Evolutionary conservation across 768 basidiomycete species (phyloP).

Genomic region (Suillus subluteus): DNA sequence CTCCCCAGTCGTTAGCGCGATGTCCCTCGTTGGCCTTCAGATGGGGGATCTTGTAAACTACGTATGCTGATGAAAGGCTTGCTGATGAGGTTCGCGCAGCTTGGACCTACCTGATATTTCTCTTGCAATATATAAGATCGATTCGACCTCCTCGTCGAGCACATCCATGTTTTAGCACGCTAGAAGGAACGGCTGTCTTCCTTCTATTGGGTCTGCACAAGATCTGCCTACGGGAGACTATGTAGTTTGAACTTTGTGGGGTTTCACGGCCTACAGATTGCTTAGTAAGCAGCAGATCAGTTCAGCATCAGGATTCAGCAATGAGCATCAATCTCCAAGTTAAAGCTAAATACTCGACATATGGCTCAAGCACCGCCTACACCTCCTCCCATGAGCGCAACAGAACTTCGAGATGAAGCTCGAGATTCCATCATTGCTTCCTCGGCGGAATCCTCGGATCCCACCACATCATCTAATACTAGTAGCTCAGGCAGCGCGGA

Average conservation of each 20-base stretch:
- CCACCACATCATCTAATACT: conserved; percentile 3
- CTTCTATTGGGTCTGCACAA: background rate
- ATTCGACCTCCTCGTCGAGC: conserved; percentile 82
- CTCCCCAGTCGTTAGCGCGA: conserved; percentile 92
- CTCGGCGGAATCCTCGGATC: background rate
- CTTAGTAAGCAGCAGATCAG: conserved; percentile 28
- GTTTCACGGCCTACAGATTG: background rate
- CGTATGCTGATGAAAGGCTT: conserved; percentile 21
- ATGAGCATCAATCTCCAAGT: conserved; percentile 12
- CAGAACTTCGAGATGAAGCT: conserved; percentile 59
- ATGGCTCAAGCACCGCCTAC: conserved; percentile 68
- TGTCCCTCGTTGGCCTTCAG: conserved; percentile 87
- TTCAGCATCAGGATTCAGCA: too few species aligned
- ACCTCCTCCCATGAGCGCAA: conserved; percentile 60
- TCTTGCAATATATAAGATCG: conserved; percentile 85
- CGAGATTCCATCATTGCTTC: conserved; percentile 25
- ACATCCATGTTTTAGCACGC: conserved; percentile 47
- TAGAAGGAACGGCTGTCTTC: background rate
- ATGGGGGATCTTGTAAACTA: conserved; percentile 92
- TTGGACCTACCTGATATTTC: conserved; percentile 79
- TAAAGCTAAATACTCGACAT: conserved; percentile 7
- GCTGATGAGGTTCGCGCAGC: conserved; percentile 5
- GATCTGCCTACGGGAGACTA: background rate
- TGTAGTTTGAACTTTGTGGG: background rate
- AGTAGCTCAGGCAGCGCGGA: conserved; percentile 14